These are phyloP conservation scores for Barnettozyma wickerhamii DNA, from an alignment of 805 yeast genomes.

Conservation along the genomic window DNA sequence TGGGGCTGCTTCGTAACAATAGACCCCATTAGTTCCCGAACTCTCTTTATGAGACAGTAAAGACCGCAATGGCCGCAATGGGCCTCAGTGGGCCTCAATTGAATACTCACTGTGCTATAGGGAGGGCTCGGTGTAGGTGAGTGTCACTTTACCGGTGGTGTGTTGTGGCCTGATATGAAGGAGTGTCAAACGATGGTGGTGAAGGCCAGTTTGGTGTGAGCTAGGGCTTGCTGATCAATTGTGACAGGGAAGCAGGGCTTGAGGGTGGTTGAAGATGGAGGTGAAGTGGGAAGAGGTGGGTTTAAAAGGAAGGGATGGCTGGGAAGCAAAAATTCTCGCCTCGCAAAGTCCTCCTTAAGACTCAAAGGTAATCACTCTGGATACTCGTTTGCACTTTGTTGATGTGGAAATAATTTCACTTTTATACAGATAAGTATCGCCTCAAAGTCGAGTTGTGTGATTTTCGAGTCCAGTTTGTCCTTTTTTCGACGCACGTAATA, in stretches of 20 bases:
- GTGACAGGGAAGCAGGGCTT: background rate
- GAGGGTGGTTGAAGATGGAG: background rate
- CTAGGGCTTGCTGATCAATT: background rate
- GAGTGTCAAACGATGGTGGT: no score
- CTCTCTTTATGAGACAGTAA: no score
- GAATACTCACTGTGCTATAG: no score
- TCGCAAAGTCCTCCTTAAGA: background rate
- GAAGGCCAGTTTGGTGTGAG: background rate
- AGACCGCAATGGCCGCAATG: no score
- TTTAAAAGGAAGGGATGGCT: background rate
- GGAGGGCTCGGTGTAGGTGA: no score
- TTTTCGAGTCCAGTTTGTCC: no score
- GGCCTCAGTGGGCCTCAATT: no score
- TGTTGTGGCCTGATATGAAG: no score
- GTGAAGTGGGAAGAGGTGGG: background rate
- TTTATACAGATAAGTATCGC: background rate
- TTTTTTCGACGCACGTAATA: background rate
- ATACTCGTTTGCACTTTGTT: background rate
- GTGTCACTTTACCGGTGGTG: no score
- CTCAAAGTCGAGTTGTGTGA: background rate
- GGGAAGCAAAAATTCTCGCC: background rate
- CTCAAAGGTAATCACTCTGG: no score
- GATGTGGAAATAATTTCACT: background rate
- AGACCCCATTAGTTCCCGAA: no score
- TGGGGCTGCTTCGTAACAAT: no score